Evolutionary conservation across 1,139 yeast species (phyloP).

Genomic region (Blastobotrys buckinghamii): DNA sequence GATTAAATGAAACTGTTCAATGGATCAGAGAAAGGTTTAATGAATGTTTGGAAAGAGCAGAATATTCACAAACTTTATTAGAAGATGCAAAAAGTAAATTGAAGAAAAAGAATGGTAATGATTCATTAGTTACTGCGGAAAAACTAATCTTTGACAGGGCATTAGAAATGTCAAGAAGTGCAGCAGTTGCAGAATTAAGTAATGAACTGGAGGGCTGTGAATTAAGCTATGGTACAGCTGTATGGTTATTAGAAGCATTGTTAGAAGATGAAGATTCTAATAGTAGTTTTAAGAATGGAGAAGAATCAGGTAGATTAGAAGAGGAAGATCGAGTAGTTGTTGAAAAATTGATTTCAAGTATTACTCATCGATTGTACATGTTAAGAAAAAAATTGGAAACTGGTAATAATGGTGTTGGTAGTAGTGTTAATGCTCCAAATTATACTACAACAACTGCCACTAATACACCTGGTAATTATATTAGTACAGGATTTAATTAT

Average conservation of each 20-base stretch:
- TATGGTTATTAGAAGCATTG: conserved; percentile 92
- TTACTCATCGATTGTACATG: conserved; percentile 29
- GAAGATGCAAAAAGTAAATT: conserved; percentile 20
- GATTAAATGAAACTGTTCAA: conserved; percentile 77
- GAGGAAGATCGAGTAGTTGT: conserved; percentile 68
- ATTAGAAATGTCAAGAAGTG: conserved; percentile 82
- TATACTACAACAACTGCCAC: not conserved
- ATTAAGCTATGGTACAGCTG: conserved; percentile 79
- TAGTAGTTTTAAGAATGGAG: conserved; percentile 6
- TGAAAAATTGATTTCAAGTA: conserved; percentile 46
- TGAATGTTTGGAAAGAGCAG: conserved; percentile 85
- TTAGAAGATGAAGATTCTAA: conserved; percentile 40
- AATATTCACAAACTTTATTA: conserved; percentile 49
- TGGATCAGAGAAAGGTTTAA: conserved; percentile 89
- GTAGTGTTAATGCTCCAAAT: not conserved
- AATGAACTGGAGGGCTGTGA: conserved; percentile 71
- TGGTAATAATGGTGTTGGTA: not conserved
- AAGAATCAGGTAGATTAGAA: conserved; percentile 42
- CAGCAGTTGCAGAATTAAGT: conserved; percentile 75
- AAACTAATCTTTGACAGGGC: conserved; percentile 88
- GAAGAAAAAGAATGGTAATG: not conserved
- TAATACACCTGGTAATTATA: no score
- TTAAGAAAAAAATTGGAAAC: conserved; percentile 24
- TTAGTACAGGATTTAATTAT: not conserved
- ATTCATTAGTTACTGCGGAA: conserved; percentile 53